Conservation (phyloP, 2,329 filamentous ascomycete species). For the Parastagonospora avenae region DNA sequence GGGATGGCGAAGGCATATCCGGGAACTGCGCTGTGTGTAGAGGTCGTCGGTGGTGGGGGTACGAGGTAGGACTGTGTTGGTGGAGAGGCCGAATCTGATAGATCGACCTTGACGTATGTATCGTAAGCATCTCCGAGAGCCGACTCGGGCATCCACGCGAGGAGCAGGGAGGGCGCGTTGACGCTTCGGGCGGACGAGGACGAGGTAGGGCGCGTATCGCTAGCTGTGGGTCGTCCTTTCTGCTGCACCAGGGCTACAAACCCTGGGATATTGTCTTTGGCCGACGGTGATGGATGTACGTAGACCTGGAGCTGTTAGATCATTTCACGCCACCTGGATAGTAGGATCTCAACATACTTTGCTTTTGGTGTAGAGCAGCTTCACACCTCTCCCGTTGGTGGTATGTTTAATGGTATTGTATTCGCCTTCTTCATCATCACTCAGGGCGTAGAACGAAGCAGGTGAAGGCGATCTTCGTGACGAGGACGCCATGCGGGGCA, state of each 20-base stretch:
- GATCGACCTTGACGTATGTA: slow-evolving; percentile 94
- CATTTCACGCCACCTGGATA: slow-evolving; percentile 24
- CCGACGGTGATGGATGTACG: slow-evolving; percentile 88
- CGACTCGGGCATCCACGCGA: slow-evolving; percentile 92
- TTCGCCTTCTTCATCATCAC: slow-evolving; percentile 92
- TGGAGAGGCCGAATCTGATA: slow-evolving; percentile 78
- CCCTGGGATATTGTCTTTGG: slow-evolving; percentile 94
- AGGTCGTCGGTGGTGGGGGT: slow-evolving; percentile 85
- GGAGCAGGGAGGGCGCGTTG: slow-evolving; percentile 73
- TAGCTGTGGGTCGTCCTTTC: slow-evolving; percentile 57
- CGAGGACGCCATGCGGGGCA: slow-evolving; percentile 41
- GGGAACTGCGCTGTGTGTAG: slow-evolving; percentile 70
- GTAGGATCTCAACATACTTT: slow-evolving; percentile 64
- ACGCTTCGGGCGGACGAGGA: slow-evolving; percentile 52
- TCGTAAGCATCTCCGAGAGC: slow-evolving; percentile 81
- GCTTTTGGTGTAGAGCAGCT: slow-evolving; percentile 94
- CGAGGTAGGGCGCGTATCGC: slow-evolving; percentile 47
- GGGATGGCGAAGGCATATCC: slow-evolving; percentile 94
- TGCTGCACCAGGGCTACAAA: slow-evolving; percentile 94
- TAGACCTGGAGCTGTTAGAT: slow-evolving; percentile 70
- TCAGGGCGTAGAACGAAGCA: slow-evolving; percentile 90
- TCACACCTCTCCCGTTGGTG: slow-evolving; percentile 79
- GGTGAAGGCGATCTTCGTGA: slow-evolving; percentile 60
- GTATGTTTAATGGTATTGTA: slow-evolving; percentile 92
- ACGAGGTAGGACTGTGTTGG: slow-evolving; percentile 90